Base-by-base conservation (phyloP, 2,329 filamentous ascomycete species). In the Grosmannia huntii region DNA sequence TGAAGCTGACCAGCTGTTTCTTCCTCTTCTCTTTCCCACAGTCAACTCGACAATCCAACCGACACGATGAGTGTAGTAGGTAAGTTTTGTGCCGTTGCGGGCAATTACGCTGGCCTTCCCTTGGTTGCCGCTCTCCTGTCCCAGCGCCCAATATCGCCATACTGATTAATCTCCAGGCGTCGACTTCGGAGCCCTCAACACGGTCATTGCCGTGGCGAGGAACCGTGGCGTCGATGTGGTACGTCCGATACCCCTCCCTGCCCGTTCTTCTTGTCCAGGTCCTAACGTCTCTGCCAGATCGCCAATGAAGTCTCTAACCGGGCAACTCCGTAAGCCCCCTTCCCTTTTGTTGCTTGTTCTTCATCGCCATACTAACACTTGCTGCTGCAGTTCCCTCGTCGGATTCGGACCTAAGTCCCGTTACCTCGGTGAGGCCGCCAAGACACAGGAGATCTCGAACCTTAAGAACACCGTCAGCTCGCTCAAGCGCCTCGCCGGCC, bases 211-310 rank as follows among this genome's bases (percentile, higher is more conserved):
- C 72, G 92, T 97, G 74, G 94, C 94, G 71, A 85, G 94, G 74
- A 97, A 97, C 76, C 91, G 95, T 73, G 94, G 94, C 77, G 94
- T 99, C 74, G 94, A 99, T 80, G 94, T 99, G 73, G 90, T 96
- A 82, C 71, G 90, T 94, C 64, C 62, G 41, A 36, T 59, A 28
- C 10, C 49, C 0, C 31, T 59, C 41, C 49, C 56, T 63, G 23
- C 12, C 54, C 57, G 23, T 14, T 46, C n/a, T 2, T 61, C 48
- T 56, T 56, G 53, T 9, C 16, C 31, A 16, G 5, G 41, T 53
- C 28, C 60, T 60, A 61, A 67, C 64, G 25, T 46, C 23, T 50
- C 49, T 57, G 67, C 59, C 69, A 96, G 90, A 95, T 99, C 72
- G 87, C 90, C 78, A 99, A 99, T 81, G 94, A 99, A 76, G 94